A percentile compares a stretch with the other conserved stretches of the same genome.
phyloP scores from a whole-genome alignment of 208 protist species.

The Phytomonas francai region DNA sequence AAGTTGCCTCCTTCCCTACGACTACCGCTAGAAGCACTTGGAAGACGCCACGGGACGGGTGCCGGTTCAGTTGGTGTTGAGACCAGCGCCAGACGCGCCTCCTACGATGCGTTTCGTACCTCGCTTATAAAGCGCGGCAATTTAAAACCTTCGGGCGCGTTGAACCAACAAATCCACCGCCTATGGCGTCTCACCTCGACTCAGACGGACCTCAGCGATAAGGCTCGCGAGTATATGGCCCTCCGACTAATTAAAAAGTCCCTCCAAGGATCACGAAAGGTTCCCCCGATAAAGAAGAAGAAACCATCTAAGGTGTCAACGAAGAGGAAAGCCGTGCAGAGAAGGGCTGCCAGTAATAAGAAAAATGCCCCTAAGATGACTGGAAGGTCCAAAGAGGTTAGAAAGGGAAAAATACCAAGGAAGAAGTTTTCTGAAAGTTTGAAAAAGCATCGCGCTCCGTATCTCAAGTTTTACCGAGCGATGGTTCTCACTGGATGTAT shows the following conservation, averaged over 20 bases:
- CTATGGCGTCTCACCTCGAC: not conserved
- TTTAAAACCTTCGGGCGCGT: not conserved
- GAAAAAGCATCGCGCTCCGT: constrained; percentile 9
- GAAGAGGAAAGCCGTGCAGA: not conserved
- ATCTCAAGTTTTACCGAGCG: constrained; percentile 31
- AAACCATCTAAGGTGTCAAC: not conserved
- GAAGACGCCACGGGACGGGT: not conserved
- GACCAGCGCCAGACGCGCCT: not conserved
- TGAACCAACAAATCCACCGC: not conserved
- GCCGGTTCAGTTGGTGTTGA: not conserved
- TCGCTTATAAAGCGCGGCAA: not conserved
- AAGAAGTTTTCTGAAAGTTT: not conserved
- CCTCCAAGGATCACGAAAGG: not conserved
- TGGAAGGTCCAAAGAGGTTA: not conserved
- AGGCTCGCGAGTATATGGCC: not conserved
- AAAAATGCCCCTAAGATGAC: not conserved
- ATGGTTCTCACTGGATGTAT: constrained; percentile 35
- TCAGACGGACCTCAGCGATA: not conserved
- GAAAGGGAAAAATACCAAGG: not conserved
- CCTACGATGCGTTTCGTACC: not conserved
- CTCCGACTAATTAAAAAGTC: constrained; percentile 5
- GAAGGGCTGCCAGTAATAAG: not conserved
- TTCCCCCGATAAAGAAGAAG: constrained; percentile 5
- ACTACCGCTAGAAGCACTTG: not conserved
- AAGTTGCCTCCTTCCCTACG: not conserved